phyloP scores from a whole-genome alignment of 371 early-diverging fungal genomes.

The Apophysomyces ossiformis region DNA sequence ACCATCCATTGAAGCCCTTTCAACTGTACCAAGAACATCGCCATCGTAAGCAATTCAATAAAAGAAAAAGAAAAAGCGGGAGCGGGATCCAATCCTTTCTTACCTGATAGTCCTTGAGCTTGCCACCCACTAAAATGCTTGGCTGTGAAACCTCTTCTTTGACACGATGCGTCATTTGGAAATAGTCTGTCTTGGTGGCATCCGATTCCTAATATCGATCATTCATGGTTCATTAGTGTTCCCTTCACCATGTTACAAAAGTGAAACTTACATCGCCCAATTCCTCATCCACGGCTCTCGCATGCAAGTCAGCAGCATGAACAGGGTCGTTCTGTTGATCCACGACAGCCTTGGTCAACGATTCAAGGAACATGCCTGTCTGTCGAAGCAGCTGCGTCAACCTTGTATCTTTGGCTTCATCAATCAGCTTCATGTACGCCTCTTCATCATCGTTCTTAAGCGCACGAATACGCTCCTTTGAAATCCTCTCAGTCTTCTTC shows the following conservation, averaged over 20 bases:
- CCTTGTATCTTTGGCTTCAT: slow-evolving; percentile 96
- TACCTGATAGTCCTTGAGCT: slow-evolving; percentile 95
- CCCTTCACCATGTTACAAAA: too few relatives aligned
- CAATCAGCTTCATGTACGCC: slow-evolving; percentile 93
- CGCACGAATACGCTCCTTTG: slow-evolving; percentile 95
- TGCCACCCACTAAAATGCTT: slow-evolving; percentile 84
- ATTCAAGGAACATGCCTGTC: slow-evolving; percentile 85
- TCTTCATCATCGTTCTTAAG: slow-evolving; percentile 95
- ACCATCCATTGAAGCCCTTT: slow-evolving; percentile 99
- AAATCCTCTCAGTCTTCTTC: slow-evolving; percentile 77
- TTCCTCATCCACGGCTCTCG: slow-evolving; percentile 43
- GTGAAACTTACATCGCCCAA: slow-evolving; percentile 53
- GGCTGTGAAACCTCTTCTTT: slow-evolving; percentile 86
- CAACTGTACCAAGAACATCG: slow-evolving; percentile 36
- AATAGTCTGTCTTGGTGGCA: slow-evolving; percentile 77
- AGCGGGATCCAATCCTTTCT: background rate
- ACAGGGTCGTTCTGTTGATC: slow-evolving; percentile 76
- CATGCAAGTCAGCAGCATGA: slow-evolving; percentile 31
- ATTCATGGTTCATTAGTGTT: background rate
- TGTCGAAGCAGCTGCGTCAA: slow-evolving; percentile 90
- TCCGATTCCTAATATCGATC: slow-evolving; percentile 29
- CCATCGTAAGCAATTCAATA: too few relatives aligned
- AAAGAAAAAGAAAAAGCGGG: too few relatives aligned
- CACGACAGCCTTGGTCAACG: slow-evolving; percentile 77
- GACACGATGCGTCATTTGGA: slow-evolving; percentile 85